Conservation (phyloP, 1,139 yeast genomes). For the Pneumocystis carinii region DNA sequence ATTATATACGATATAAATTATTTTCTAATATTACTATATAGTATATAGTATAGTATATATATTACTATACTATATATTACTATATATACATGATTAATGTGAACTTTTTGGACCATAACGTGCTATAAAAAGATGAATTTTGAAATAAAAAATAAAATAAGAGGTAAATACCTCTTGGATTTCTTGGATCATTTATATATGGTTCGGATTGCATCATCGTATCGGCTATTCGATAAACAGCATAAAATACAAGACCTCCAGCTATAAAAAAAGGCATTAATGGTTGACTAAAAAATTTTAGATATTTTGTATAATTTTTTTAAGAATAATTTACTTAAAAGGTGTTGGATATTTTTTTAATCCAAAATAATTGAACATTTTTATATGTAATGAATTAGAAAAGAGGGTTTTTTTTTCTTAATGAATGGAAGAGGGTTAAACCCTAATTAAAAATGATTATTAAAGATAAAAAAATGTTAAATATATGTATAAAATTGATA, state of each 20-base stretch:
- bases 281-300: neutral
- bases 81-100: no score
- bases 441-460: no score
- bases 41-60: no score
- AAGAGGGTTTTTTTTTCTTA: no score
- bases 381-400: neutral
- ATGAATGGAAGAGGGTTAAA: no score
- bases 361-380: conserved; percentile 4
- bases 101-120: neutral
- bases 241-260: conserved; percentile 38
- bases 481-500: no score
- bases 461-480: no score
- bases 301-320: conserved; percentile 50
- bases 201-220: conserved; percentile 37
- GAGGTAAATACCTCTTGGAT: conserved; percentile 26
- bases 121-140: neutral
- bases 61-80: no score
- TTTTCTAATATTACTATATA: no score
- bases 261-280: neutral
- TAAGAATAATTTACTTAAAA: conserved; percentile 38
- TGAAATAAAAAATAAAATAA: neutral
- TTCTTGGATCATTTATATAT: conserved; percentile 55
- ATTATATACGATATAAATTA: no score
- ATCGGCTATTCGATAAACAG: conserved; percentile 38
- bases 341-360: conserved; percentile 30